A percentile compares a stretch with the other conserved stretches of the same genome.
Evolutionary conservation across 345 rosid genomes (phyloP).

Genomic region (Dipteronia sinensis): DNA sequence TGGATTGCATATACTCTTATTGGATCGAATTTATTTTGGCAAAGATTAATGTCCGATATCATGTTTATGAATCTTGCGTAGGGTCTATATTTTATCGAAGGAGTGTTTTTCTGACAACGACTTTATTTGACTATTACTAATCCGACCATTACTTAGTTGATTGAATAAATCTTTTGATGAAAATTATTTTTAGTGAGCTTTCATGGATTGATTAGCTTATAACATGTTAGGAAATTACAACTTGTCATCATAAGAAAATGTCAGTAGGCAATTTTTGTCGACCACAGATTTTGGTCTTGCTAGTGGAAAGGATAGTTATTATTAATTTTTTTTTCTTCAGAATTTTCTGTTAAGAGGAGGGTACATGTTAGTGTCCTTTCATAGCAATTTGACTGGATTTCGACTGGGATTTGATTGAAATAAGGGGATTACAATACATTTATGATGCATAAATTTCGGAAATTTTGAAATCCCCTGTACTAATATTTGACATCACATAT

Average conservation of each 20-base stretch:
- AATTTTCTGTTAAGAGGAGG: no score
- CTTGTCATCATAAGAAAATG: background rate
- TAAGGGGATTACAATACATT: no score
- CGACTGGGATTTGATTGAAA: no score
- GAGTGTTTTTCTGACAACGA: background rate
- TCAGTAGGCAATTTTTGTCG: background rate
- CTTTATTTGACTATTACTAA: background rate
- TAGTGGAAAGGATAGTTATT: no score
- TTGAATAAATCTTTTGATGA: background rate
- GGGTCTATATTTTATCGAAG: background rate
- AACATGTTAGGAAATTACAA: background rate
- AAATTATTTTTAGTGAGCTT: background rate
- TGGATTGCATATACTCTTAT: background rate
- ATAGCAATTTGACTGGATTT: no score
- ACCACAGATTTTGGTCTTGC: background rate
- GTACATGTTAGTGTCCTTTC: no score
- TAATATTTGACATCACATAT: background rate
- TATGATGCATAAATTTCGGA: background rate
- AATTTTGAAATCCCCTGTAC: background rate
- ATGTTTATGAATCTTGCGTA: background rate
- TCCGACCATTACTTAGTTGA: background rate
- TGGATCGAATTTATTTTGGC: background rate
- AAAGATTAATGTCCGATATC: background rate
- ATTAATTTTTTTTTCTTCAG: background rate
- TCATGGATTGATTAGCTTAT: conserved; percentile 1